Conservation (phyloP, 2,329 filamentous ascomycete species). For the Aspergillus novoparasiticus region DNA sequence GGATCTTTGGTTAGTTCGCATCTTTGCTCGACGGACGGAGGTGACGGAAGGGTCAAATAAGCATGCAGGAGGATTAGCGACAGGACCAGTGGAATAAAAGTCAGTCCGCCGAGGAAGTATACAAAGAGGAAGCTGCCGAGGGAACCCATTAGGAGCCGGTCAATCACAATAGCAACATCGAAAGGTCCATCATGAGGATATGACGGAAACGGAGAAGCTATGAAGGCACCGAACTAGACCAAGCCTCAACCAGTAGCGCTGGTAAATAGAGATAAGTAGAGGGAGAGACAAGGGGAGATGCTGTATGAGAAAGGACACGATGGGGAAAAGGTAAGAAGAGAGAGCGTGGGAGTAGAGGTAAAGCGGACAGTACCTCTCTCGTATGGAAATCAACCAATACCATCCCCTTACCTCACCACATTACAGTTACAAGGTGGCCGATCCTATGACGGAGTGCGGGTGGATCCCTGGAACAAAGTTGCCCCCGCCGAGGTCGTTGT, state of each 20-base stretch:
- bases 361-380: neutral
- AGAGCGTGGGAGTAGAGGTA: neutral
- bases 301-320: neutral
- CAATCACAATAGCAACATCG: slow-evolving; percentile 33
- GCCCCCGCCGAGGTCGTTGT: neutral
- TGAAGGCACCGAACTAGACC: neutral
- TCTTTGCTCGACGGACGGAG: slow-evolving; percentile 25
- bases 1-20: slow-evolving; percentile 41
- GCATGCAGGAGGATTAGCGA: slow-evolving; percentile 64
- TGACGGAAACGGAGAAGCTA: slow-evolving; percentile 4
- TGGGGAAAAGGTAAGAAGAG: neutral
- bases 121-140: slow-evolving; percentile 65
- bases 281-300: neutral
- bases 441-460: slow-evolving; percentile 8
- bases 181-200: slow-evolving; percentile 32
- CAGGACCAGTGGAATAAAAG: slow-evolving; percentile 77
- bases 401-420: slow-evolving; percentile 1
- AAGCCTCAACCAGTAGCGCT: neutral
- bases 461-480: slow-evolving; percentile 11
- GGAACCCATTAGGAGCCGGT: slow-evolving; percentile 43
- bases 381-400: slow-evolving; percentile 3
- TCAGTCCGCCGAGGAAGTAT: slow-evolving; percentile 85
- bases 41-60: slow-evolving; percentile 66
- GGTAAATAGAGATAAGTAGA: neutral
- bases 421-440: neutral